Conservation (phyloP, 768 basidiomycete genomes). For the Leccinum truebloodii region DNA sequence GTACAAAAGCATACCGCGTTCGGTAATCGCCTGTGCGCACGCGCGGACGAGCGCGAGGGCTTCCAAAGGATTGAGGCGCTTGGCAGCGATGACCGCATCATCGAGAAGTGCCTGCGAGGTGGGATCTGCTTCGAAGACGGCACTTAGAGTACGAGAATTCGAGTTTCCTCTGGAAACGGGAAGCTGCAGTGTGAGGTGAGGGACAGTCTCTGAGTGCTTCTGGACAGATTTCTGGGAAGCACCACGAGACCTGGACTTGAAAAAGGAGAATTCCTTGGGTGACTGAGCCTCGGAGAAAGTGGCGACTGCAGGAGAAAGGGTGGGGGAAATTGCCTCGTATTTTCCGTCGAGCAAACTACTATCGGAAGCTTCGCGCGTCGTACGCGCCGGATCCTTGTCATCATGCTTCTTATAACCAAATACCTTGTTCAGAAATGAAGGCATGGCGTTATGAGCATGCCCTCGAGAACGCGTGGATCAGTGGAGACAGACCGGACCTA, state of each 20-base stretch:
- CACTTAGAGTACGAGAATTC: constrained; percentile 49
- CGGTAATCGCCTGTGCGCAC: constrained; percentile 65
- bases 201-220: constrained; percentile 38
- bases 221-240: constrained; percentile 36
- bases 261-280: constrained; percentile 49
- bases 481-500: constrained; percentile 9
- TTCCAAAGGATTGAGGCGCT: constrained; percentile 61
- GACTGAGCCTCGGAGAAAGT: constrained; percentile 18
- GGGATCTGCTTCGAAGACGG: constrained; percentile 61
- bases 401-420: constrained; percentile 73
- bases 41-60: constrained; percentile 63
- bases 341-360: constrained; percentile 66
- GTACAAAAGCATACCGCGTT: constrained; percentile 51
- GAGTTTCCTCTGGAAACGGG: constrained; percentile 51
- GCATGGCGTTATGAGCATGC: constrained; percentile 37
- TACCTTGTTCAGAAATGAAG: constrained; percentile 77
- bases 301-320: constrained; percentile 35
- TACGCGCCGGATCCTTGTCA: constrained; percentile 40
- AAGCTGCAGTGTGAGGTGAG: constrained; percentile 65
- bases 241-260: constrained; percentile 48
- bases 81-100: constrained; percentile 57
- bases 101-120: constrained; percentile 47
- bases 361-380: constrained; percentile 38
- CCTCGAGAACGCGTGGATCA: constrained; percentile 15
- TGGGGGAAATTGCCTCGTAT: constrained; percentile 67